Percentiles rank a stretch among this genome's conserved stretches.
Evolutionary conservation across 768 basidiomycete species (phyloP).

Genomic region (Kondoa malvinella): DNA sequence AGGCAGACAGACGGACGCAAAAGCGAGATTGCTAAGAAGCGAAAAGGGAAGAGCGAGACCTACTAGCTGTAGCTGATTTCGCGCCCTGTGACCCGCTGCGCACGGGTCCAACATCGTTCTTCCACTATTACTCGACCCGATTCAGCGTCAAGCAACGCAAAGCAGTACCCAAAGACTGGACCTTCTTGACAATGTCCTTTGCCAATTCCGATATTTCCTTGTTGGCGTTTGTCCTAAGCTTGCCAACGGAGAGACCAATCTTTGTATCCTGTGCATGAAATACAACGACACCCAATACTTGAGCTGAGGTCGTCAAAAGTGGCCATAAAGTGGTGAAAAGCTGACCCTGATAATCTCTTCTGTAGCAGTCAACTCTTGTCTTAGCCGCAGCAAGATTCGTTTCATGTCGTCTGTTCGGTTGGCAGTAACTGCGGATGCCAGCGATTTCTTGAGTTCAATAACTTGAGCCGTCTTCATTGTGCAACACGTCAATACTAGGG

Average conservation of each 20-base stretch:
- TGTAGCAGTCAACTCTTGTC: slow-evolving; percentile 24
- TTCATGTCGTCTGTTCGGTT: slow-evolving; percentile 17
- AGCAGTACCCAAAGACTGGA: background rate
- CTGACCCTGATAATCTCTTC: slow-evolving; percentile 27
- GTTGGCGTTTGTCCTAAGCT: slow-evolving; percentile 54
- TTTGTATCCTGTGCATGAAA: slow-evolving; percentile 55
- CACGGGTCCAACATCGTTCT: slow-evolving; percentile 52
- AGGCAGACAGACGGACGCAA: too few species aligned
- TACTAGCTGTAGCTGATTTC: background rate
- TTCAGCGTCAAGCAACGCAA: background rate
- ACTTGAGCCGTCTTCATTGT: background rate
- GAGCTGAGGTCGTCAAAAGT: background rate
- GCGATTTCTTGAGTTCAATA: slow-evolving; percentile 14
- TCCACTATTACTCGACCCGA: slow-evolving; percentile 41
- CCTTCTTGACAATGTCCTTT: slow-evolving; percentile 71
- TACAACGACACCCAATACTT: background rate
- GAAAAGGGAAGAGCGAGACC: too few species aligned
- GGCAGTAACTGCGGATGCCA: slow-evolving; percentile 6
- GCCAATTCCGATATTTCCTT: slow-evolving; percentile 64
- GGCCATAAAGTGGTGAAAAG: background rate
- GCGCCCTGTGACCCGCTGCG: slow-evolving; percentile 29
- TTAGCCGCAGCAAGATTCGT: slow-evolving; percentile 22
- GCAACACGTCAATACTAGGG: too few species aligned
- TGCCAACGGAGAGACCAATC: slow-evolving; percentile 78
- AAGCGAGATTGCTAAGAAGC: too few species aligned